Base-by-base conservation (phyloP, 768 basidiomycete genomes). In the Collybia sp. region DNA sequence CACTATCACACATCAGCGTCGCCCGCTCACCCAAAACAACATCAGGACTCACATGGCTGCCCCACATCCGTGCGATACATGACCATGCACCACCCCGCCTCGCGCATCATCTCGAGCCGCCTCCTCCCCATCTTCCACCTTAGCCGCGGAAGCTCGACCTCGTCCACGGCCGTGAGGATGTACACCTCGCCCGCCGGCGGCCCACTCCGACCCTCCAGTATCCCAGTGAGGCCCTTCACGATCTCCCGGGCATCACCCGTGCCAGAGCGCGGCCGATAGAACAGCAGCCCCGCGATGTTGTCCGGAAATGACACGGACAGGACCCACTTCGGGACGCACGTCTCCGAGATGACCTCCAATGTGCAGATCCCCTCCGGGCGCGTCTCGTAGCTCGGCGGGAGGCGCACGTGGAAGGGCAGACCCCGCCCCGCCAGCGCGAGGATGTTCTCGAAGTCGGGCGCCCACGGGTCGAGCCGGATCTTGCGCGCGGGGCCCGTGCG, bases 381-480 rank as follows among this genome's bases (percentile, higher is more conserved):
- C n/a, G 37, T 37, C 10, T 53, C 52, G 32, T 61, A 50, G 13
- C 40, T 50, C 1, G 37, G 25, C 15, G 57, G 56, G 16, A 65
- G 30, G 6, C 51, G 40, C 8, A 65, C 47, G 10, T 55, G 40
- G 44, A 64, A 64, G 6, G 58, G 54, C 0, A 61, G 25, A 1
- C 53, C 56, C 12, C 57, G 45, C 11, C 50, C 42, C 6, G 51
- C 49, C 6, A 49, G 39, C 6, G 55, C 54, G n/a, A 61, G 35
- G 3, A 65, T 58, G 30, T 42, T 45, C 47, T 65, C 61, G 16
- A 63, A 41, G 39, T 63, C 61, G 16, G 53, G 55, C 5, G 55
- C 47, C 59, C 64, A 64, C 2, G 58, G 61, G 13, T 61, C 56
- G 13, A 59, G 50, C 25, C 60, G 54, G 18, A 59, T 45, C 19